phyloP scores from a whole-genome alignment of 306 rosid species.

The Sechiopsis laciniata region DNA sequence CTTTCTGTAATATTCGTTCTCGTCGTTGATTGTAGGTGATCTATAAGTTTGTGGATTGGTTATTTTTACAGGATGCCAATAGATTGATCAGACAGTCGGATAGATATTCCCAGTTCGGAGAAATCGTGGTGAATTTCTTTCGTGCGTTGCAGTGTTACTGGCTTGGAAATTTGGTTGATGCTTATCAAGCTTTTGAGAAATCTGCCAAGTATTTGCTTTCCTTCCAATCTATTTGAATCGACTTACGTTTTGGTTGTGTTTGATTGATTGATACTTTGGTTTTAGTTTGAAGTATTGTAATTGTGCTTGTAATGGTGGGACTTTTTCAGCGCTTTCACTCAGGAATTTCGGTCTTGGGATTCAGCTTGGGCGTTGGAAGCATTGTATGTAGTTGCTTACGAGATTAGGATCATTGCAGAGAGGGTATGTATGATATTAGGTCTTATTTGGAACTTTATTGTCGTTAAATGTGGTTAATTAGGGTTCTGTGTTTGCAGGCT shows the following conservation, averaged over 20 bases:
- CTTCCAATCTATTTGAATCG: background rate
- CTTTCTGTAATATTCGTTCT: background rate
- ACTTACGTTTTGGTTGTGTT: background rate
- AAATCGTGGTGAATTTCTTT: constrained; percentile 53
- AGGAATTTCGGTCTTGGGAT: constrained; percentile 95
- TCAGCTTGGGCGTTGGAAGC: constrained; percentile 94
- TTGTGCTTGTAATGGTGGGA: constrained; percentile 21
- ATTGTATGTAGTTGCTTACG: constrained; percentile 62
- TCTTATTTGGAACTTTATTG: background rate
- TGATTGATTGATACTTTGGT: background rate
- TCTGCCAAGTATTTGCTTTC: constrained; percentile 49
- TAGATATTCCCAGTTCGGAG: constrained; percentile 47
- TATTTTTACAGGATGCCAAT: constrained; percentile 38
- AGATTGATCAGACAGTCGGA: constrained; percentile 74
- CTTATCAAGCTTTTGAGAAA: constrained; percentile 75
- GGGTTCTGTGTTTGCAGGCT: constrained; percentile 37
- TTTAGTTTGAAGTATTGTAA: background rate
- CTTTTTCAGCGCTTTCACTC: constrained; percentile 75
- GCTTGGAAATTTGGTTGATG: constrained; percentile 49
- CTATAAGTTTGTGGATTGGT: background rate
- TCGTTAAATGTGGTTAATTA: constrained; percentile 10
- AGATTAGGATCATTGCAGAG: constrained; percentile 90
- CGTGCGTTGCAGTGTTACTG: constrained; percentile 67
- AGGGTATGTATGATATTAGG: constrained; percentile 49
- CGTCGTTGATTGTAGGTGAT: background rate